Evolutionary conservation across 2,329 filamentous ascomycete species (phyloP), one percentile per base, ranked within the genome.

Genomic region (Capronia coronata): DNA sequence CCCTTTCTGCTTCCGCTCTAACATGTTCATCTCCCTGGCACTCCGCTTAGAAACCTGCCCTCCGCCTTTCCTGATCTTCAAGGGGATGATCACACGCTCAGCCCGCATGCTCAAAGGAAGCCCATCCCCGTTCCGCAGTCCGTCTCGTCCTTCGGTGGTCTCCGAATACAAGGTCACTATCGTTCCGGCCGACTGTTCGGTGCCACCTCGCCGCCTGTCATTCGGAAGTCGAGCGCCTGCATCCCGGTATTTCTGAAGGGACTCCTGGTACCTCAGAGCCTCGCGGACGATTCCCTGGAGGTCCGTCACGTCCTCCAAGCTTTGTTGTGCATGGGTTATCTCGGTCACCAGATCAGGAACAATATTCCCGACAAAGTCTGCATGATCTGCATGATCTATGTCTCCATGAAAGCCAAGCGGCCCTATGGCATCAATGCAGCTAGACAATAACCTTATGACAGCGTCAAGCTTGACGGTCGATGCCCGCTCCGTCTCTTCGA

Each of bases 1-100:
- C 48, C 85, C 86, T 54, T 90, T 84, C 64, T 83, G 83, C 70
- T 86, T 85, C 64, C 85, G 87, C 63, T 85, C 80, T 65, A 94
- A 69, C 67, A 86, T 80, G 14, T 86, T 87, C 51, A 83, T 82
- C 70, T 94, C 85, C 66, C 88, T 75, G 59, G 72, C 74, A 60
- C 76, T 88, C 59, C 87, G 79, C 65, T 78, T 72, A 55, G 82
- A 75, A 34, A 87, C 72, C 70, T 88, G 84, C 14, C 87, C 87
- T 73, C 59, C 82, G 72, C 58, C 86, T 71, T 76, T 87, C 48
- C 68, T 65, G 27, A 75, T 64, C 58, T 75, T 76, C 16, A 67
- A 68, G 50, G 70, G 69, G 13, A 68, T 67, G 10, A 72, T 63
- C 13, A 67, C 65, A 30, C 63, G 60, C 34, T 82, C 54, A 2